Evolutionary conservation across 2,329 filamentous ascomycete genomes (phyloP).

Genomic region (Claviceps sp.): DNA sequence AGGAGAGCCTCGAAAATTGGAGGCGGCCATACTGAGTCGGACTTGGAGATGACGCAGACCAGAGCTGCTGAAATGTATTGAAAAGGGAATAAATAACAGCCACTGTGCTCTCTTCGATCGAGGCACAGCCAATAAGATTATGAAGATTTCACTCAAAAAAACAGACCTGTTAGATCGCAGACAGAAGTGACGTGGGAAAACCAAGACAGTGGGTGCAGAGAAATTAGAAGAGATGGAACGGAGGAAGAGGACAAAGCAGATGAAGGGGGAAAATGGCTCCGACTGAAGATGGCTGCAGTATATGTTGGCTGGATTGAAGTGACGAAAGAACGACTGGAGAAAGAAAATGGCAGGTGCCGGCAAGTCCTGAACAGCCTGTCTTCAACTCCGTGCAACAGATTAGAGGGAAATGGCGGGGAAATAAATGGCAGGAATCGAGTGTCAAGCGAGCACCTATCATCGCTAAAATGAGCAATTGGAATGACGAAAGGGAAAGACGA

Average conservation of each 20-base stretch:
- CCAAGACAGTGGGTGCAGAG: constrained; percentile 8
- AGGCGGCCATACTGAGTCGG: constrained; percentile 16
- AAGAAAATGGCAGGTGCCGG: constrained; percentile 12
- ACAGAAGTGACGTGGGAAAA: constrained; percentile 13
- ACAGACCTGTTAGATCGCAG: constrained; percentile 16
- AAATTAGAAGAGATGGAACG: constrained; percentile 8
- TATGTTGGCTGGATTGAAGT: not conserved
- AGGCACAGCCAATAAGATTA: constrained; percentile 12
- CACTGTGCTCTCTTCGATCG: constrained; percentile 3
- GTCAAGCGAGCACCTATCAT: constrained; percentile 6
- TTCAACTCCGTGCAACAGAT: constrained; percentile 5
- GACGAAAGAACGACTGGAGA: constrained; percentile 5
- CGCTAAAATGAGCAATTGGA: not conserved
- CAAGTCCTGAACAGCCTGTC: constrained; percentile 12
- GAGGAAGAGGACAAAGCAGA: constrained; percentile 7
- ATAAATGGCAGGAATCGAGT: constrained; percentile 12
- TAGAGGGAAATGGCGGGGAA: constrained; percentile 11
- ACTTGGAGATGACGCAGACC: not conserved
- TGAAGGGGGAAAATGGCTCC: constrained; percentile 2
- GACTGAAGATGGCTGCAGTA: constrained; percentile 6
- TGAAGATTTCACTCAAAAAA: constrained; percentile 16
- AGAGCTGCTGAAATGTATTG: constrained; percentile 6
- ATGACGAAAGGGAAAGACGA: constrained; percentile 4
- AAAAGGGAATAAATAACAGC: constrained; percentile 9
- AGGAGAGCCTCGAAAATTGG: constrained; percentile 15